These are phyloP conservation scores for Guyanaporus albipodus DNA, from an alignment of 768 basidiomycete species.

Conservation along the genomic window DNA sequence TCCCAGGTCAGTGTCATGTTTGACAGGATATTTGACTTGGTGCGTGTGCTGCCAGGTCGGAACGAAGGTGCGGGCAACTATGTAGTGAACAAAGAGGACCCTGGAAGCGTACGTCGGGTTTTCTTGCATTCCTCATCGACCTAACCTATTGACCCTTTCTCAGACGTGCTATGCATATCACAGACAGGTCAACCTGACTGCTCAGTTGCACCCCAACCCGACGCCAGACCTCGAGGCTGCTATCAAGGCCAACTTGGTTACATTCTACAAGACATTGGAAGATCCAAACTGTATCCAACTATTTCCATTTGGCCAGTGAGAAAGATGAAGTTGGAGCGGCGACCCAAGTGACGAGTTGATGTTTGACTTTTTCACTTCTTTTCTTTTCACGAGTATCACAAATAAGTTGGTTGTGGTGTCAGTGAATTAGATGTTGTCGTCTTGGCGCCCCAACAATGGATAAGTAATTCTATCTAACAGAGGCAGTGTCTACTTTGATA, in stretches of 20 bases:
- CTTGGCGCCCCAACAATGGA: too few relatives aligned
- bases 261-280: conserved; percentile 5
- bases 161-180: conserved; percentile 17
- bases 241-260: conserved; percentile 17
- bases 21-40: neutral
- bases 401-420: too few relatives aligned
- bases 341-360: too few relatives aligned
- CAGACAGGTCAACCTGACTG: conserved; percentile 12
- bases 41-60: conserved; percentile 10
- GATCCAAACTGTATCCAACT: conserved; percentile 10
- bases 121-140: neutral
- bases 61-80: conserved; percentile 15
- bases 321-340: too few relatives aligned
- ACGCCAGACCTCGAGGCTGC: conserved; percentile 10
- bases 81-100: conserved; percentile 8
- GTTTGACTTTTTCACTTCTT: too few relatives aligned
- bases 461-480: too few relatives aligned
- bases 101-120: conserved; percentile 9
- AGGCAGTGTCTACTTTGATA: too few relatives aligned
- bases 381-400: too few relatives aligned
- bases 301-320: conserved; percentile 15
- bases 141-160: neutral
- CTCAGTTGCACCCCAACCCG: conserved; percentile 16
- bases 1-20: neutral
- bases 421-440: too few relatives aligned